phyloP scores from a whole-genome alignment of 2,329 filamentous ascomycete species.

The Fusarium sacchari region DNA sequence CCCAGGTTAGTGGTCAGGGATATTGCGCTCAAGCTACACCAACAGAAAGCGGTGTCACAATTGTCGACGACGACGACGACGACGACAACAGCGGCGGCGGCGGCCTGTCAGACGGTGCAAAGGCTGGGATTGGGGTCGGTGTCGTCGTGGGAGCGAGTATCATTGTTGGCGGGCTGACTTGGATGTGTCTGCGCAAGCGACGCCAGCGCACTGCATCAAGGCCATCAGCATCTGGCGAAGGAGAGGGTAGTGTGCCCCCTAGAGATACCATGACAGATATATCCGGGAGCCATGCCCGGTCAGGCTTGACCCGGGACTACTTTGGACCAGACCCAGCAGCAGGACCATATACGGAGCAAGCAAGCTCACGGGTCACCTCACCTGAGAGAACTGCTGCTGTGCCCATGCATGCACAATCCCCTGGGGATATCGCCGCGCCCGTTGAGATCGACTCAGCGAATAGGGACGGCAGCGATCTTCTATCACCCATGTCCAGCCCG shows the following conservation, averaged over 20 bases:
- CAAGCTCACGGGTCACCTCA: constrained; percentile 44
- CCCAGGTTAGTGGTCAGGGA: constrained; percentile 48
- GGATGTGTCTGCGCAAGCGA: constrained; percentile 58
- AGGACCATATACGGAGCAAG: constrained; percentile 59
- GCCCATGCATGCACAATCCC: constrained; percentile 56
- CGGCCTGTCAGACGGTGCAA: constrained; percentile 60
- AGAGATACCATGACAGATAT: constrained; percentile 49
- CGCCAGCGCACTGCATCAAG: constrained; percentile 33
- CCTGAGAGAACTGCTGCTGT: constrained; percentile 53
- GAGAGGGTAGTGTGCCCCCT: constrained; percentile 27
- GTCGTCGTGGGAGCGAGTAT: constrained; percentile 56
- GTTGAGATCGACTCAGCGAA: constrained; percentile 63
- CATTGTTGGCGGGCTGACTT: constrained; percentile 56
- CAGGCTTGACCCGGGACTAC: constrained; percentile 54
- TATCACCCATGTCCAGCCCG: constrained; percentile 36
- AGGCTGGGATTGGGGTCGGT: constrained; percentile 67
- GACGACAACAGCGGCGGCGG: not conserved
- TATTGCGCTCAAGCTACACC: constrained; percentile 53
- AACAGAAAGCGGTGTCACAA: constrained; percentile 46
- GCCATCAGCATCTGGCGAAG: constrained; percentile 19
- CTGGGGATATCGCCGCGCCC: constrained; percentile 60
- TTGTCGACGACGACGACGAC: constrained; percentile 43
- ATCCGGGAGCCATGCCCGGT: constrained; percentile 42
- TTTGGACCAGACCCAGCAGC: constrained; percentile 55
- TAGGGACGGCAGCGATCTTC: constrained; percentile 19